A percentile compares a stretch with the other conserved stretches of the same genome.
Evolutionary conservation across 2,329 filamentous ascomycete genomes (phyloP).

Genomic region (Cladorrhinum sp.): DNA sequence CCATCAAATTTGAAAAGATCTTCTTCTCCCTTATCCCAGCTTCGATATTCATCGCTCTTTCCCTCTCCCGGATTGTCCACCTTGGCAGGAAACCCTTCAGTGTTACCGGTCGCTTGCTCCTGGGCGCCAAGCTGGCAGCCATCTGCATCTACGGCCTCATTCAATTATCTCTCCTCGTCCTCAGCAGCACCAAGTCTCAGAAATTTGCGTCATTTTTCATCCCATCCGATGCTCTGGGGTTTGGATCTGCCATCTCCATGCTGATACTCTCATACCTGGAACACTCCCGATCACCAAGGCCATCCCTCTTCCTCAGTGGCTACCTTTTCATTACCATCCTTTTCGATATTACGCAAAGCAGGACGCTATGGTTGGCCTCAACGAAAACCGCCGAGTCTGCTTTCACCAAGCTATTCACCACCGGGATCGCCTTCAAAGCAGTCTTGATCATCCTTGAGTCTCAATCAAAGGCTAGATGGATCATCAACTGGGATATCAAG

Average conservation of each 20-base stretch:
- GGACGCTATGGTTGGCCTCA: slow-evolving; percentile 41
- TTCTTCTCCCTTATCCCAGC: slow-evolving; percentile 45
- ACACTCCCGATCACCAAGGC: slow-evolving; percentile 35
- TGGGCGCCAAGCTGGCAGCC: slow-evolving; percentile 32
- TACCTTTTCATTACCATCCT: slow-evolving; percentile 43
- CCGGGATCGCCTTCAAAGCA: slow-evolving; percentile 36
- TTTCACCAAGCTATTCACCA: slow-evolving; percentile 36
- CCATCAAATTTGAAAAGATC: slow-evolving; percentile 46
- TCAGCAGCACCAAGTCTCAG: slow-evolving; percentile 28
- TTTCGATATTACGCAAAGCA: slow-evolving; percentile 41
- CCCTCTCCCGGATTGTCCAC: slow-evolving; percentile 33
- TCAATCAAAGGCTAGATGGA: slow-evolving; percentile 38
- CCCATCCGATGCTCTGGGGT: slow-evolving; percentile 23
- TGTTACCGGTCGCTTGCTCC: slow-evolving; percentile 36
- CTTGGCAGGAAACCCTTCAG: slow-evolving; percentile 34
- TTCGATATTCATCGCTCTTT: slow-evolving; percentile 37
- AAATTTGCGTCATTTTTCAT: slow-evolving; percentile 24
- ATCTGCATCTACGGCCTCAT: slow-evolving; percentile 30
- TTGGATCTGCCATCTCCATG: slow-evolving; percentile 32
- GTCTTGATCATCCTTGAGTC: slow-evolving; percentile 39
- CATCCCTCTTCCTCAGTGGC: slow-evolving; percentile 41
- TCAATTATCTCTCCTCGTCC: slow-evolving; percentile 33
- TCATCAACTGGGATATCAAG: slow-evolving; percentile 35
- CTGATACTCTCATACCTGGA: slow-evolving; percentile 32
- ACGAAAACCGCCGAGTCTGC: slow-evolving; percentile 17